Evolutionary conservation across 176 grass and related monocot species (phyloP), one percentile per base, ranked within the genome.

Genomic region (Thalia dealbata): DNA sequence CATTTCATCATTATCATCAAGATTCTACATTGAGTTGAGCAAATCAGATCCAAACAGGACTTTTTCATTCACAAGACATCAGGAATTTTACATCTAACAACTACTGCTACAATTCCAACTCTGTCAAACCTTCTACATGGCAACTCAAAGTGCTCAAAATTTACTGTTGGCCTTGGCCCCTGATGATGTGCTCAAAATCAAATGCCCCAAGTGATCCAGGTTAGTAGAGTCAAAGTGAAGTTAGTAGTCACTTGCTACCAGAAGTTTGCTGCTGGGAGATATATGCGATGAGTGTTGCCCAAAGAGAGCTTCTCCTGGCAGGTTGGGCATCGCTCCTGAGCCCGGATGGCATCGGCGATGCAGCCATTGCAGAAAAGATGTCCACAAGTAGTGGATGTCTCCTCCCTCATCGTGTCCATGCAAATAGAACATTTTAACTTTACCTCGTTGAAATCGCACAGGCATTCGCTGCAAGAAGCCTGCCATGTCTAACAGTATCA

Each of bases 371-470:
- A 75, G 44, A 75, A 64, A 27, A 75, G 21, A 23, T 75, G 73
- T 13, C 73, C 73, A 48, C 73, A 75, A 12, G 58, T 62, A 1
- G 73, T 75, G 35, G 56, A 75, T 62, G 73, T 46, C 73, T 75
- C 73, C 55, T 63, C 73, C 38, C 62, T 75, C 73, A 75, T 75
- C 11, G 41, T 50, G 22, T 64, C 73, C 73, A 63, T 75, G 58
- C 73, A 75, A 14, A 75, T 63, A 13, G 58, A 35, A 48, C 73
- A 75, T 75, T 21, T 75, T 32, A 75, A 62, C 38, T 75, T 75
- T 13, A 64, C 58, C 58, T 75, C 73, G 0, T 24, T 25, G 9
- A 43, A 28, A 14, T n/a, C 35, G 2, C 26, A 26, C 5, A 28
- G 21, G 58, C 6, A 48, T 15, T 63, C 29, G 58, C 58, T 46